Evolutionary conservation across 164 flowering plant species (phyloP), one percentile per base, ranked within the genome.

Genomic region (Taxillus chinensis): DNA sequence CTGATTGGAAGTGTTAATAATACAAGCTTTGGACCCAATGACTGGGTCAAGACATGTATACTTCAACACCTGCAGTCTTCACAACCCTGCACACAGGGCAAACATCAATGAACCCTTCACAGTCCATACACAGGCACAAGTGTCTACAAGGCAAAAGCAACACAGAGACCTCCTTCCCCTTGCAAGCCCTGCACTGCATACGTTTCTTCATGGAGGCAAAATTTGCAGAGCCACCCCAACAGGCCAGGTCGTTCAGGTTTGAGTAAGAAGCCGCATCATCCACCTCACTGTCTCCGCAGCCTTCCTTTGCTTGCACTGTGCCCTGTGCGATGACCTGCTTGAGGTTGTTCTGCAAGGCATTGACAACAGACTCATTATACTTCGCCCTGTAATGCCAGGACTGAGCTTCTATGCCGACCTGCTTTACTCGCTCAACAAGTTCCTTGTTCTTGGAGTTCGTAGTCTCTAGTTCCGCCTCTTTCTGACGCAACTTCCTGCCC

Each of bases 81-180:
- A 76, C 64, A 57, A 64, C 46, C 70, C 75, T 84, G 64, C 98
- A 92, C 38, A 87, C 72, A 43, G 98, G 98, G 74, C 98, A 92
- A 39, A 77, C 72, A 37, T 68, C 70, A 41, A 80, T 70, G 42
- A 79, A 78, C 51, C 68, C 83, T 48, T 84, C 90, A 62, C 98
- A 92, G 15, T 82, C 86, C 64, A 70, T 83, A 74, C 98, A 92
- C 61, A 92, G 61, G 72, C 96, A 85, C 41, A 92, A 69, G 64
- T 92, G 98, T 67, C 96, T 73, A 66, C 98, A 92, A 49, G 98
- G 98, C 79, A 83, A 71, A 70, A 92, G 68, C 76, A 92, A 67
- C n/a, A 87, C 60, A 38, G 81, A 81, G 41, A 86, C 90, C 76
- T 87, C 96, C 71, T 76, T 84, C 37, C 60, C 40, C 55, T 70